Evolutionary conservation across 2,329 filamentous ascomycete genomes (phyloP), one percentile per base, ranked within the genome.

Genomic region (Alternaria panax): DNA sequence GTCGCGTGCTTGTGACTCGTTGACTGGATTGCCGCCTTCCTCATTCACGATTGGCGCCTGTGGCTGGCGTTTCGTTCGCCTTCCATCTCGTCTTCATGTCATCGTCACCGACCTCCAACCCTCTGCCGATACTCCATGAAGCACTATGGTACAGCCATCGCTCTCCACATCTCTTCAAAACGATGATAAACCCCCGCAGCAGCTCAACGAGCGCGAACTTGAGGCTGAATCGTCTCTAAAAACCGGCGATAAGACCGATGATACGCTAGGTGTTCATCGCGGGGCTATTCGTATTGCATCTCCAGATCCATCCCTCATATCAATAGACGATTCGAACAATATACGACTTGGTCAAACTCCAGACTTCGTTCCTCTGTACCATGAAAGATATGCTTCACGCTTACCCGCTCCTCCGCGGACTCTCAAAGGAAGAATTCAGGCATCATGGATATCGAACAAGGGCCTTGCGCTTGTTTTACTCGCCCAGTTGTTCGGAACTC

Each of bases 401-500:
- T 73, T 72, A 27, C 72, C 73, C 25, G 62, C 50, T 4, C 63
- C 72, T 34, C 65, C 63, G 20, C 53, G 41, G 20, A 69, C 66
- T 7, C 51, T 68, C 27, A 74, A 63, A 43, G 65, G 60, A 25
- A 72, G 53, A 30, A 7, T 73, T 7, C 59, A 62, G 50, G 32
- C 48, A 7, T 81, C 87, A 64, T 92, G 90, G 89, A 64, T 78
- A 5, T 80, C 82, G 54, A 93, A 95, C 70, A 89, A 90, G 66
- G 91, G 91, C 2, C 84, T 93, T 20, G 81, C 90, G 22, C 82
- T 93, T 43, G 91, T 97, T 42, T 81, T 93, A 18, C 62, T 89
- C 2, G 86, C 92, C 0, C 92, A 96, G 77, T 81, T 95, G 34
- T 97, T 97, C 68, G 92, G 90, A 2, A 88, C 90, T 0, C 78